Conservation (phyloP, 306 rosid genomes). For the Dalbergia oliveri region DNA sequence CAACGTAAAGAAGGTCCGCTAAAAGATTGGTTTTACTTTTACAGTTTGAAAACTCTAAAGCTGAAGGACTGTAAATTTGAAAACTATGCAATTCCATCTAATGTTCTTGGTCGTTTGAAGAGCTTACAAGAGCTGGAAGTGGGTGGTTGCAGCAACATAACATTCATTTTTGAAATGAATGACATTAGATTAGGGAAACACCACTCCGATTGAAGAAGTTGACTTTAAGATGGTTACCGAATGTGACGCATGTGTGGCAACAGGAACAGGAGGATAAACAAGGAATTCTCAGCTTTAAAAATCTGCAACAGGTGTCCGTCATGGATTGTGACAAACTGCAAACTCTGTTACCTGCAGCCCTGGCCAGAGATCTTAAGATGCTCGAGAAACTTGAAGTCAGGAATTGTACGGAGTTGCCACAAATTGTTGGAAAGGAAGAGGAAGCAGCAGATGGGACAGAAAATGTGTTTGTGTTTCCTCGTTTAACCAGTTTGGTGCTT, state of each 20-base stretch:
- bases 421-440: slow-evolving; percentile 26
- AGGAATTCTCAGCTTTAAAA: slow-evolving; percentile 16
- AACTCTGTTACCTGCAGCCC: neutral
- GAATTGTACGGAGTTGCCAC: neutral
- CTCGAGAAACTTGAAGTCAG: neutral
- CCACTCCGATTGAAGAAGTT: slow-evolving; percentile 12
- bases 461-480: slow-evolving; percentile 37
- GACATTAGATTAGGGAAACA: neutral
- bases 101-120: neutral
- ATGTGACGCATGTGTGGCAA: slow-evolving; percentile 7
- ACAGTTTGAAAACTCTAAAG: slow-evolving; percentile 21
- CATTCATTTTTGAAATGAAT: slow-evolving; percentile 13
- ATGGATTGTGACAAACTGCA: neutral
- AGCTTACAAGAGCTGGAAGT: slow-evolving; percentile 29
- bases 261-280: neutral
- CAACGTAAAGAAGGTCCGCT: neutral
- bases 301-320: neutral
- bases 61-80: neutral
- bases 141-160: neutral
- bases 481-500: neutral
- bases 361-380: slow-evolving; percentile 25
- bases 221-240: neutral
- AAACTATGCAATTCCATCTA: slow-evolving; percentile 19
- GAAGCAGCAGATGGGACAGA: neutral
- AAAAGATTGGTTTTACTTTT: slow-evolving; percentile 9